These are phyloP conservation scores for Aureobasidium vineae DNA, from an alignment of 2,329 filamentous ascomycete species.

Conservation along the genomic window DNA sequence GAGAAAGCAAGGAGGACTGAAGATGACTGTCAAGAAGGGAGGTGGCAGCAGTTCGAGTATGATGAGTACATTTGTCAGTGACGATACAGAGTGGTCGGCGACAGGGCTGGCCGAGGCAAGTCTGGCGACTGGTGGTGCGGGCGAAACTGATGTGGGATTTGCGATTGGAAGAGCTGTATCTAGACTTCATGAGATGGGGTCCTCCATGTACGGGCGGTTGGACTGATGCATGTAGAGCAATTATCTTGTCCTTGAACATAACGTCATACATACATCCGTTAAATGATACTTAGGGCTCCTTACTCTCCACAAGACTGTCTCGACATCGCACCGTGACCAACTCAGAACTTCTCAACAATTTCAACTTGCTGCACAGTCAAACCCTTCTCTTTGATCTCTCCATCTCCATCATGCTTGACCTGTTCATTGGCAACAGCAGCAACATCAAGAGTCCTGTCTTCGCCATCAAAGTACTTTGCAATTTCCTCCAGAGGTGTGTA, in stretches of 20 bases:
- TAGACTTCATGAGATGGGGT: slow-evolving; percentile 35
- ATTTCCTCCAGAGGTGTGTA: slow-evolving; percentile 48
- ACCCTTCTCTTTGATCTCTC: not conserved
- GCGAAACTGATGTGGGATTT: slow-evolving; percentile 36
- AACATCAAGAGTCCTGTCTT: slow-evolving; percentile 7
- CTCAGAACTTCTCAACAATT: not conserved
- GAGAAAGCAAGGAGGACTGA: slow-evolving; percentile 15
- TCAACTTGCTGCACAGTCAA: not conserved
- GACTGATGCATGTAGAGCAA: not conserved
- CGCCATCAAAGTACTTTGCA: slow-evolving; percentile 44
- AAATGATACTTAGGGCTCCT: no score
- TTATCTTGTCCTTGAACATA: no score
- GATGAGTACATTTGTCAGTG: slow-evolving; percentile 35
- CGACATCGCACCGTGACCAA: no score
- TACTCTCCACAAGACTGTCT: no score
- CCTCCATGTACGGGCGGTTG: slow-evolving; percentile 14
- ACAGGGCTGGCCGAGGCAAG: slow-evolving; percentile 33
- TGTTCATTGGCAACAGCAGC: slow-evolving; percentile 18
- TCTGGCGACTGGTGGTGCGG: slow-evolving; percentile 34
- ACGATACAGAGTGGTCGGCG: slow-evolving; percentile 36
- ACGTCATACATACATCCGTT: no score
- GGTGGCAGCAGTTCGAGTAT: slow-evolving; percentile 34
- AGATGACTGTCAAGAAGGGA: slow-evolving; percentile 33
- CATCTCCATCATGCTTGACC: not conserved
- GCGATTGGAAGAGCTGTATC: slow-evolving; percentile 35